These are phyloP conservation scores for Sugiyamaella xylanicola DNA, from an alignment of 1,139 yeast genomes.

Conservation along the genomic window DNA sequence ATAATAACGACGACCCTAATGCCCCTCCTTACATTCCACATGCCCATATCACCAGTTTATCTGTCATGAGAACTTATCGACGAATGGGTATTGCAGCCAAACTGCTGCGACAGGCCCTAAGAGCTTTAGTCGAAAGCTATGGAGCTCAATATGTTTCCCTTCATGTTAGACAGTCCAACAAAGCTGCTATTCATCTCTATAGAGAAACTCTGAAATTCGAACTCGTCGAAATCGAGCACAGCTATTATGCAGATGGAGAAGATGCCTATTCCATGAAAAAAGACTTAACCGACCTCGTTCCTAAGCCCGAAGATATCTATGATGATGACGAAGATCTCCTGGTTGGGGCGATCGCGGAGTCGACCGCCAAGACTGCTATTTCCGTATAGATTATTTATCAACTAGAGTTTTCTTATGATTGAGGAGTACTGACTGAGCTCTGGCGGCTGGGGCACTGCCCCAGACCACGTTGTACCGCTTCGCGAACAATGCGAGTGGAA, in stretches of 20 bases:
- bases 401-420: neutral
- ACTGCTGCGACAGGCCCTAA: slow-evolving; percentile 77
- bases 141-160: slow-evolving; percentile 82
- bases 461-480: neutral
- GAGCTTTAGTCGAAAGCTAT: slow-evolving; percentile 79
- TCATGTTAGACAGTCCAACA: slow-evolving; percentile 90
- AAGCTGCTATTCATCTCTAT: slow-evolving; percentile 92
- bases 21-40: slow-evolving; percentile 69
- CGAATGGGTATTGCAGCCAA: slow-evolving; percentile 94
- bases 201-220: slow-evolving; percentile 81
- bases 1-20: slow-evolving; percentile 34
- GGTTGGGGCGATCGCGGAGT: slow-evolving; percentile 12
- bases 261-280: slow-evolving; percentile 95
- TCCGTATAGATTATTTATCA: slow-evolving; percentile 12
- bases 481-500: too few species aligned
- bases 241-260: slow-evolving; percentile 95
- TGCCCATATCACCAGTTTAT: slow-evolving; percentile 91
- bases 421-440: too few species aligned
- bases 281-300: slow-evolving; percentile 26
- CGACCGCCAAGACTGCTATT: slow-evolving; percentile 12
- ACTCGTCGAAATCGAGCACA: slow-evolving; percentile 76
- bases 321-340: slow-evolving; percentile 38
- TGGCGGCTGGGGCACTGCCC: slow-evolving; percentile 10
- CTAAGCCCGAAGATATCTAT: slow-evolving; percentile 29
- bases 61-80: slow-evolving; percentile 94